Evolutionary conservation across 2,329 filamentous ascomycete species (phyloP), one percentile per base, ranked within the genome.

Genomic region (Colletotrichum orbiculare): DNA sequence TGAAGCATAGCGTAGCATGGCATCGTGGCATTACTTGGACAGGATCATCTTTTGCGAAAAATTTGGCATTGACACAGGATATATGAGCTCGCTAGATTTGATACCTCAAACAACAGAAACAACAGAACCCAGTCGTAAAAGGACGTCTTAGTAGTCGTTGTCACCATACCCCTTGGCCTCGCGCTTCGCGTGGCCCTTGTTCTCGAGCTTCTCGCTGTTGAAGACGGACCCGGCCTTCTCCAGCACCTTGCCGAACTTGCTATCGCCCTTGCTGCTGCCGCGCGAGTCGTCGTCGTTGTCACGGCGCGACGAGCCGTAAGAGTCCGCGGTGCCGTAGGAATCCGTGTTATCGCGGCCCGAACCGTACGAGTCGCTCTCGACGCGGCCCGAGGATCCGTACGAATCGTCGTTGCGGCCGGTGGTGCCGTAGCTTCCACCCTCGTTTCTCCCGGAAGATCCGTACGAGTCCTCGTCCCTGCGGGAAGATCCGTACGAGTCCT

Each of bases 161-260:
- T 56, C 43, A 47, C 73, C 74, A 7, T 71, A 76, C 64, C 75
- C 76, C 45, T 74, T 74, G 13, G 71, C 76, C 65, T 81, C 80
- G 55, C 85, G 79, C 81, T 83, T 87, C 70, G 75, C 77, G 8
- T 75, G 73, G 4, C 86, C 86, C 75, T 83, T 85, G 69, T 81
- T 74, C 59, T 77, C 77, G 11, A 88, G 61, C 47, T 75, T 77
- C 13, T 82, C 77, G 69, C 79, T 86, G 58, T 82, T 75, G 67
- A 89, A 69, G 54, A 83, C 69, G 11, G 75, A 73, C 8, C 86
- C 85, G 6, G 81, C 83, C 79, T 87, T 88, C 76, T 89, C 85
- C 74, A 89, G 77, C 33, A 89, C 61, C 76, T 86, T 88, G 50
- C 86, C 86, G 25, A 86, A 57, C 13, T 80, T 81, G 54, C 83